These are phyloP conservation scores for Microbotryum lychnidis-dioicae DNA, from an alignment of 1,284 basidiomycete species.

Conservation along the genomic window DNA sequence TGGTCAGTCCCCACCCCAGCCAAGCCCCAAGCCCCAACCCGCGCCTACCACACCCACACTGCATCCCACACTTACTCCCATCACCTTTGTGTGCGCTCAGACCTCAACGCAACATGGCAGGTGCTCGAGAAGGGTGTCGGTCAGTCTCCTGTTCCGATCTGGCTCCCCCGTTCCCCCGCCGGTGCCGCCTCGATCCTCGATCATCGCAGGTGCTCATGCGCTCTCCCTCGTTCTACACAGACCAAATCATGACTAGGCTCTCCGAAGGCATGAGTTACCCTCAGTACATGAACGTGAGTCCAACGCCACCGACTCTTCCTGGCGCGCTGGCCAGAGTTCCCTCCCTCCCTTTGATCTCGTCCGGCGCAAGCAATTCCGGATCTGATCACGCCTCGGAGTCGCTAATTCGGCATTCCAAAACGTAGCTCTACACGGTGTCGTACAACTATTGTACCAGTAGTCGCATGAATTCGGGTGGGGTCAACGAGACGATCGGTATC, in stretches of 20 bases:
- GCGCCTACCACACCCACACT: not conserved
- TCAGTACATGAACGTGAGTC: conserved; percentile 71
- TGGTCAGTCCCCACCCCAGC: conserved; percentile 9
- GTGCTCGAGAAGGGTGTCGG: conserved; percentile 76
- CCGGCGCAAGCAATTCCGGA: not conserved
- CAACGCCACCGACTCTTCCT: not conserved
- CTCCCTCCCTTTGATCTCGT: not conserved
- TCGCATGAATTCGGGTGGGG: conserved; percentile 59
- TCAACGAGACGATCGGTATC: conserved; percentile 45
- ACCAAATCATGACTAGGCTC: conserved; percentile 82
- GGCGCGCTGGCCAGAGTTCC: not conserved
- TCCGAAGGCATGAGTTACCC: conserved; percentile 82
- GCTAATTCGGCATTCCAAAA: not conserved
- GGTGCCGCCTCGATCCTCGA: conserved; percentile 1
- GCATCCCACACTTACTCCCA: not conserved
- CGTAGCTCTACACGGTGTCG: conserved; percentile 50
- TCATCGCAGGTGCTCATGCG: not conserved
- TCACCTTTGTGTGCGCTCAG: conserved; percentile 32
- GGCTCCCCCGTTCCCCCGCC: conserved; percentile 33
- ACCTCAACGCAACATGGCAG: conserved; percentile 76
- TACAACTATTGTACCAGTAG: conserved; percentile 95
- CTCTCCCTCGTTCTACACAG: conserved; percentile 34
- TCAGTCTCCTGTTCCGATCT: not conserved
- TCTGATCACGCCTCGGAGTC: not conserved
- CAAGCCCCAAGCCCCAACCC: not conserved